These are phyloP conservation scores for Globisporangium heterothallicum DNA, from an alignment of 352 stramenopile genomes.

Conservation along the genomic window DNA sequence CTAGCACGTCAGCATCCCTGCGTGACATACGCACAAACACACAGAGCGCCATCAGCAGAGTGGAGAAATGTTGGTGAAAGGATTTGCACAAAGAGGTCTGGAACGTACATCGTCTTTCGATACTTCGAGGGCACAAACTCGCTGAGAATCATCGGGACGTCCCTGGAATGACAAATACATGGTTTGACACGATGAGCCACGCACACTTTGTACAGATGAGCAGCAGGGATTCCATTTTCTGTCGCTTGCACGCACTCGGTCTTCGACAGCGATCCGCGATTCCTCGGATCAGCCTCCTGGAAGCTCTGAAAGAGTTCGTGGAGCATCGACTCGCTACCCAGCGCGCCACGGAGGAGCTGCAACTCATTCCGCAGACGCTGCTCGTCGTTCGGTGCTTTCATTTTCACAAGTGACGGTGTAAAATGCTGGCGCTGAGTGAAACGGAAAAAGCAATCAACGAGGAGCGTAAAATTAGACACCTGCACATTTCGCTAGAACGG, in stretches of 20 bases:
- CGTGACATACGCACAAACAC: background rate
- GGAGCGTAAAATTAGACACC: no score
- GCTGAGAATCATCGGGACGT: background rate
- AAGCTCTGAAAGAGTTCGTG: slow-evolving; percentile 12
- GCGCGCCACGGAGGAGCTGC: background rate
- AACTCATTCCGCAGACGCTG: background rate
- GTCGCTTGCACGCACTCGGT: background rate
- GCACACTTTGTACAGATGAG: background rate
- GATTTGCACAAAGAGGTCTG: background rate
- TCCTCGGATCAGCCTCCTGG: slow-evolving; percentile 8
- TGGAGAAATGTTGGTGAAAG: no score
- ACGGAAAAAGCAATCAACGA: no score
- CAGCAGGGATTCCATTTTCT: background rate
- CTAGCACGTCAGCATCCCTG: slow-evolving; percentile 8
- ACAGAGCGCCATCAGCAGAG: background rate
- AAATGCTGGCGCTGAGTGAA: no score
- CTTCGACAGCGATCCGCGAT: slow-evolving; percentile 9
- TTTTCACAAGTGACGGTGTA: no score
- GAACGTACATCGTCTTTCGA: slow-evolving; percentile 3
- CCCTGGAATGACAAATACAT: background rate
- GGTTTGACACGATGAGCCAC: no score
- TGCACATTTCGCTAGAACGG: no score
- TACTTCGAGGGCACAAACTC: background rate
- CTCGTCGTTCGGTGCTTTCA: no score
- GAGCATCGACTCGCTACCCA: background rate